phyloP scores from a whole-genome alignment of 2,329 filamentous ascomycete species.

The Scopulariopsis brevicaulis region DNA sequence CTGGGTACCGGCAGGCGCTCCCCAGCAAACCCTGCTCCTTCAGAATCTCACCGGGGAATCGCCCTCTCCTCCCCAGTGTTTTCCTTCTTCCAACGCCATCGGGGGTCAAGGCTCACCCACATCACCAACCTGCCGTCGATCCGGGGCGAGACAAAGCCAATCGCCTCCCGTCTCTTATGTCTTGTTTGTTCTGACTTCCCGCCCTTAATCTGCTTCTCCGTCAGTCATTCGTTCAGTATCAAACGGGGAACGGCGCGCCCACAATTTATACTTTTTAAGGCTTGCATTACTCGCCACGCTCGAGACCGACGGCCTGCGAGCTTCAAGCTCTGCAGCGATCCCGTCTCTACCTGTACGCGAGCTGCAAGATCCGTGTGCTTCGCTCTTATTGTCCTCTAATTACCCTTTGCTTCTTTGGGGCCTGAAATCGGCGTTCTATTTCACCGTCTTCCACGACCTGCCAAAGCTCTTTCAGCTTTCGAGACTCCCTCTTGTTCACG shows the following conservation, averaged over 20 bases:
- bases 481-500: neutral
- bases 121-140: neutral
- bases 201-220: neutral
- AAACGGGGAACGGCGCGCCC: neutral
- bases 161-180: neutral
- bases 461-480: neutral
- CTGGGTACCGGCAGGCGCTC: neutral
- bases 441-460: neutral
- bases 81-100: neutral
- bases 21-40: neutral
- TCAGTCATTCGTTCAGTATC: conserved; percentile 2
- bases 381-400: neutral
- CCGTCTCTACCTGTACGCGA: neutral
- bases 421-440: neutral
- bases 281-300: neutral
- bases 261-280: neutral
- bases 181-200: neutral
- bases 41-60: neutral
- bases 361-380: neutral
- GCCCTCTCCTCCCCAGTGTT: neutral
- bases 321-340: neutral
- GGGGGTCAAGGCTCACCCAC: neutral
- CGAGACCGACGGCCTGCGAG: neutral
- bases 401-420: neutral
- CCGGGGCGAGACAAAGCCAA: neutral